Evolutionary conservation across 176 grass and related monocot species (phyloP), one percentile per base, ranked within the genome.

Genomic region (Paspalum notatum): DNA sequence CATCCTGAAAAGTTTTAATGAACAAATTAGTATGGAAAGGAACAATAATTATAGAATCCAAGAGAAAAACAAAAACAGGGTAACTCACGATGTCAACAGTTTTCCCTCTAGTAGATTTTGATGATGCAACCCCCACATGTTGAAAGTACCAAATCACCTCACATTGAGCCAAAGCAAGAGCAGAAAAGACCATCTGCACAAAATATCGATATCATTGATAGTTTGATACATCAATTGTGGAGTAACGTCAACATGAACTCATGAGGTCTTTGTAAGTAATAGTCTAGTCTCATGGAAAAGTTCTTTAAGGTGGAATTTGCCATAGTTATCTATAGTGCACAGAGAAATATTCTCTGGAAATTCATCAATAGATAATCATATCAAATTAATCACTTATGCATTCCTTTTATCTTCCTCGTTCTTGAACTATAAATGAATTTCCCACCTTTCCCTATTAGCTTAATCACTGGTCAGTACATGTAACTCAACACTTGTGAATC

Each of bases 141-240:
- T 98, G 90, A 56, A 98, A 98, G 80, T 98, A 98, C 95, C 95
- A 98, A 87, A 98, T 80, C 78, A 94, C 89, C 81, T 98, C 95
- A 55, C 80, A 92, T 49, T 98, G 90, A 79, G 90, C 90, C 80
- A 98, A 83, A 87, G 95, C 90, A 87, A 98, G 88, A 75, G 95
- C 95, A 87, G 95, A 98, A 85, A 95, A 98, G 63, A 95, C 92
- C 95, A 98, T 98, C 95, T 98, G 86, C 80, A 81, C 53, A 88
- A 83, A 75, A 67, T 52, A 59, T 0, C 43, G 17, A 51, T 71
- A 46, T 44, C 68, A 66, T 60, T 32, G 32, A 32, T 32, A 32
- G 32, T 32, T 13, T 58, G n/a, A 44, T 37, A 48, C 13, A 58
- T 61, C 37, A 55, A 59, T 60, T 79, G 76, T 50, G 7, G 20